Conservation (phyloP, 306 rosid species). For the Chamaecrista fasciculata region DNA sequence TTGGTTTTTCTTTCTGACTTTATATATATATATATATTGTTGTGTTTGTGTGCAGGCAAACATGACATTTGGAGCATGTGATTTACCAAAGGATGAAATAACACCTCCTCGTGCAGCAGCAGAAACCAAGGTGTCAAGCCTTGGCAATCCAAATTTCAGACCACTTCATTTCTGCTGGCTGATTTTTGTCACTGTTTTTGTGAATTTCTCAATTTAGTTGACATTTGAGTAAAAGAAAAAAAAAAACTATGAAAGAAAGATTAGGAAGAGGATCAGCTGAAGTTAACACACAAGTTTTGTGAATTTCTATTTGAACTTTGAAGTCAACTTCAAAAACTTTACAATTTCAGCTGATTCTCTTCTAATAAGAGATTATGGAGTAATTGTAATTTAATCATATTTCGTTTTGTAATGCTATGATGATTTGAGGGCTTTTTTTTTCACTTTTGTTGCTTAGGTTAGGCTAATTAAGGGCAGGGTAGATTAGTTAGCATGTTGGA, state of each 20-base stretch:
- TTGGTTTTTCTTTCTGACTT: slow-evolving; percentile 5
- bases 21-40: not conserved
- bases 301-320: too few species aligned
- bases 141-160: slow-evolving; percentile 31
- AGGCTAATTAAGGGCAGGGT: too few species aligned
- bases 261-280: too few species aligned
- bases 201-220: slow-evolving; percentile 32
- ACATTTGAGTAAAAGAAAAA: not conserved
- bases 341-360: too few species aligned
- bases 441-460: too few species aligned
- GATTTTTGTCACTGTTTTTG: slow-evolving; percentile 27
- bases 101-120: slow-evolving; percentile 19
- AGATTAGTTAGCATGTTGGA: too few species aligned
- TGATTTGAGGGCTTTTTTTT: too few species aligned
- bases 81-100: slow-evolving; percentile 40
- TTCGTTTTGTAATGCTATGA: too few species aligned
- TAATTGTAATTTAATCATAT: too few species aligned
- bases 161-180: slow-evolving; percentile 30
- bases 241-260: not conserved
- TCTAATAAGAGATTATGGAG: too few species aligned
- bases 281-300: too few species aligned
- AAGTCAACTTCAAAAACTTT: too few species aligned
- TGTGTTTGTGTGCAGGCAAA: slow-evolving; percentile 49
- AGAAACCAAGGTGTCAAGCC: slow-evolving; percentile 23
- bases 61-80: slow-evolving; percentile 57